A percentile compares a stretch with the other conserved stretches of the same genome.
Conservation (phyloP, 163 green algal species). For the Smithsoniella earleae region DNA sequence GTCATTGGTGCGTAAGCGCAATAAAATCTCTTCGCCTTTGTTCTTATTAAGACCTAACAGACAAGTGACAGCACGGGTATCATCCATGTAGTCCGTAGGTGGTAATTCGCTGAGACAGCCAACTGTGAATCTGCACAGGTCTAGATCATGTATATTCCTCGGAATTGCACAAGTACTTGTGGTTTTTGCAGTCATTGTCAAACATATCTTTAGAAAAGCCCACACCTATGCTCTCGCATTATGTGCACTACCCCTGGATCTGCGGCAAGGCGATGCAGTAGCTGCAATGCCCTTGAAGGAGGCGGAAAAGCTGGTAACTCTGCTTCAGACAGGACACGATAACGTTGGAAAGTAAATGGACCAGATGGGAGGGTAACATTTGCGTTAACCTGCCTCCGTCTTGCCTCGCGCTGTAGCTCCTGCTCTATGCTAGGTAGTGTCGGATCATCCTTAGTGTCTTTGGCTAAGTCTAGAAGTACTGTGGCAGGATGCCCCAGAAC, state of each 20-base stretch:
- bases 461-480: background rate
- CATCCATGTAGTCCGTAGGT: conserved; percentile 41
- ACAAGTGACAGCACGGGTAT: conserved; percentile 34
- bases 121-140: conserved; percentile 41
- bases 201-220: background rate
- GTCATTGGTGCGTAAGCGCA: conserved; percentile 62
- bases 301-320: conserved; percentile 30
- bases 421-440: background rate
- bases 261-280: conserved; percentile 43
- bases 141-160: background rate
- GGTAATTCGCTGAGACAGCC: conserved; percentile 62
- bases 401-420: background rate
- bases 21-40: conserved; percentile 47
- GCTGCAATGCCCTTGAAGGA: conserved; percentile 33
- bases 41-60: conserved; percentile 60
- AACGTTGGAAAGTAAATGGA: conserved; percentile 12
- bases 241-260: conserved; percentile 50
- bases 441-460: background rate
- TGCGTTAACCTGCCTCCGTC: background rate
- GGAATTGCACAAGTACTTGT: too few species aligned
- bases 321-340: background rate
- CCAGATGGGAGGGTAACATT: background rate
- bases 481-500: background rate
- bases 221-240: conserved; percentile 40
- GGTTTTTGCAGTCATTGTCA: background rate